Base-by-base conservation (phyloP, 768 basidiomycete genomes). In the Mycena chlorophos region DNA sequence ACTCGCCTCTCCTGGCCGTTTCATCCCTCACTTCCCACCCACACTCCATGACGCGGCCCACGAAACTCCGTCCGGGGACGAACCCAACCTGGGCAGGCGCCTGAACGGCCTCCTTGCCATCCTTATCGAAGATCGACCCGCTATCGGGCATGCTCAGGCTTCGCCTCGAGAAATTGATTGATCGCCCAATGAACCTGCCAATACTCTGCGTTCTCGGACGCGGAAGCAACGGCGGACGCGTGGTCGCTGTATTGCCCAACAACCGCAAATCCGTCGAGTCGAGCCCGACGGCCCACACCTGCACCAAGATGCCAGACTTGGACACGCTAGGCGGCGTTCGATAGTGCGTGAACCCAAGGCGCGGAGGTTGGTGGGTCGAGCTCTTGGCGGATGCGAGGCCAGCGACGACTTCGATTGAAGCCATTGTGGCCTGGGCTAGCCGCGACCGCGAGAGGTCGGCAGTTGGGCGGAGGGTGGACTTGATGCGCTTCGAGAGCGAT, bases 281-380 rank as follows among this genome's bases (percentile, higher is more conserved):
- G 39, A 96, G 69, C 2, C 85, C 92, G 1, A 93, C 91, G n/a
- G 88, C 91, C 78, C 89, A 92, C 3, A 97, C 89, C 67, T 94
- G 92, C 5, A 97, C 85, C 22, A 97, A 76, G 16, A 94, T 81
- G 53, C 88, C 79, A 25, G 78, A 75, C 43, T 82, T 76, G 0
- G 86, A 82, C 10, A 95, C 84, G 64, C 75, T 75, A 0, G 94
- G 94, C 13, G 94, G 91, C 23, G 77, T 67, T 14, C 88, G 80
- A 67, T 89, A 84, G 27, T 83, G 79, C 3, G 88, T 86, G 66
- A 91, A 91, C 27, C 81, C 85, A 38, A 89, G 72, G 14, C 79
- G 73, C 46, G 28, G 66, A 39, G 55, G 56, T 30, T 60, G 54
- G 26, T 55, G 46, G 34, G 26, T 45, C 8, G 51, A 56, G 40